Evolutionary conservation across 805 yeast genomes (phyloP), one percentile per base, ranked within the genome.

Genomic region (Teunomyces aglyptinius): DNA sequence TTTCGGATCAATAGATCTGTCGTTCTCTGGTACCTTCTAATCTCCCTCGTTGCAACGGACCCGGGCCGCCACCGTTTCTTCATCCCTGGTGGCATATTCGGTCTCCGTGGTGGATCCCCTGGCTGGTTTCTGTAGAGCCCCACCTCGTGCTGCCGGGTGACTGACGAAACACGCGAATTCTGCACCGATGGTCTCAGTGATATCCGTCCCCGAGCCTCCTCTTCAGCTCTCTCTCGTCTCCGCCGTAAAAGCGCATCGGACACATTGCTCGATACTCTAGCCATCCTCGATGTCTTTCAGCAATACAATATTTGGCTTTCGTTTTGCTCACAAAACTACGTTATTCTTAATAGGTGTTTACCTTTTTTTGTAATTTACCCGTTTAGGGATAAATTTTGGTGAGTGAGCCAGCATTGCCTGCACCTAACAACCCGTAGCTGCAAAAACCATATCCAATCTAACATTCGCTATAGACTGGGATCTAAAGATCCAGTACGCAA

Each of bases 1-100:
- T 85, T 85, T 20, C 89, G 70, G 12, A 86, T 71, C 38, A 86
- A 67, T 32, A 86, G 65, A 50, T 85, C 91, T 0, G 90, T 82
- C 28, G 82, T 72, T 57, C 79, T 76, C 58, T 86, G 92, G 54
- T 76, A 86, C 56, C 75, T 76, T 46, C 88, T 70, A 18, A 86
- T 86, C 56, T 86, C 91, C 54, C 82, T 67, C 26, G 85, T 63
- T 1, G 92, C 92, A 18, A 70, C 65, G 0, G 83, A 80, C 12
- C 90, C 89, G 0, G 89, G 87, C 43, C 72, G 76, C 53, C 77
- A 81, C 43, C 80, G 59, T 53, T 77, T 67, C 47, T 72, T 70
- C 51, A 36, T 61, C 6, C 28, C 27, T 4, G 39, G 26, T n/a
- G 27, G 15, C 10, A 15, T 18, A 6, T 15, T 27, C 41, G 44